These are phyloP conservation scores for Boechera stricta DNA, from an alignment of 345 rosid genomes.

Conservation along the genomic window DNA sequence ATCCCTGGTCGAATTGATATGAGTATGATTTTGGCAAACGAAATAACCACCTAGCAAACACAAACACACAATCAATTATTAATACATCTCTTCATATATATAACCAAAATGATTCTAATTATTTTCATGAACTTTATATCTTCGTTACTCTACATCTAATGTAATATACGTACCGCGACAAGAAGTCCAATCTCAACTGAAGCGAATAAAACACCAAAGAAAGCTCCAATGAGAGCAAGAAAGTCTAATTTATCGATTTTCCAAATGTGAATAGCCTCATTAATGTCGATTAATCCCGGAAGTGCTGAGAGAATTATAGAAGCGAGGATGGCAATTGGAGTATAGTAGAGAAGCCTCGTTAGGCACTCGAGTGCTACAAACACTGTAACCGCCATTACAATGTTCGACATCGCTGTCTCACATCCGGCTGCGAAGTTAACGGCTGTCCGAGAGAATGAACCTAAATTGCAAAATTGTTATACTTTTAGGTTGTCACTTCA, in stretches of 20 bases:
- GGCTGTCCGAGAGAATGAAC: constrained; percentile 91
- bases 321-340: constrained; percentile 80
- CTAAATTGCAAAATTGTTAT: constrained; percentile 42
- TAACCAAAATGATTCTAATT: background rate
- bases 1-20: constrained; percentile 73
- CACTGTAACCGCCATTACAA: constrained; percentile 88
- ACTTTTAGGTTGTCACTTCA: background rate
- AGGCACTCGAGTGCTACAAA: constrained; percentile 63
- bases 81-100: background rate
- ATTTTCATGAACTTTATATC: background rate
- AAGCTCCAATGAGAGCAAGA: constrained; percentile 86
- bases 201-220: constrained; percentile 73
- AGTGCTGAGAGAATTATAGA: constrained; percentile 86
- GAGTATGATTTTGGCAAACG: constrained; percentile 79
- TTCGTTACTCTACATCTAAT: background rate
- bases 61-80: constrained; percentile 10
- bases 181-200: constrained; percentile 93
- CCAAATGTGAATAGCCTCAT: constrained; percentile 71
- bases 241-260: constrained; percentile 84
- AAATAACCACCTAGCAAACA: constrained; percentile 64
- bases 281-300: constrained; percentile 76
- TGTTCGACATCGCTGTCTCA: constrained; percentile 78
- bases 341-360: constrained; percentile 76
- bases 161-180: constrained; percentile 56
- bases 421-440: constrained; percentile 88